phyloP scores from a whole-genome alignment of 139 green algal species.

The Auxenochlorella pyrenoidosa region DNA sequence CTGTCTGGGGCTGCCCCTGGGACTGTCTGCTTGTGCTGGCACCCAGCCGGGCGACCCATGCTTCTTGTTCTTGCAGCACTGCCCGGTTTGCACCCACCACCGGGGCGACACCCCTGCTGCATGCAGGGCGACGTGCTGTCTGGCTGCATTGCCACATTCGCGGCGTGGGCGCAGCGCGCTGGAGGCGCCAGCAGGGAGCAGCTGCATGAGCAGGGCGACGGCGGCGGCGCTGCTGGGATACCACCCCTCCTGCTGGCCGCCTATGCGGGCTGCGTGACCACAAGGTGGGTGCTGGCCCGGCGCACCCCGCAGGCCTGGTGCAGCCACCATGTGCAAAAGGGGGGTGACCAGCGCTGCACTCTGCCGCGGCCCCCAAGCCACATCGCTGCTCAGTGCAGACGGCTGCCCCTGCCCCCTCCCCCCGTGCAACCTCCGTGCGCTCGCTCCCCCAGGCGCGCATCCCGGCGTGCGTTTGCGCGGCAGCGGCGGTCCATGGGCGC shows the following conservation, averaged over 20 bases:
- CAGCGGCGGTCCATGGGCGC: constrained; percentile 49
- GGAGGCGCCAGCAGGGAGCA: constrained; percentile 24
- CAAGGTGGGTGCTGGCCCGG: not conserved
- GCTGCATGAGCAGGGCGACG: not conserved
- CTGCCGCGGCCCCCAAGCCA: not conserved
- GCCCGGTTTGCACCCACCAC: not conserved
- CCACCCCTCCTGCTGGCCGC: constrained; percentile 49
- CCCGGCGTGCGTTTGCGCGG: constrained; percentile 30
- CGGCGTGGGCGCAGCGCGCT: constrained; percentile 50
- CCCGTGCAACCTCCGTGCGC: too few relatives aligned
- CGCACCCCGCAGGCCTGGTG: not conserved
- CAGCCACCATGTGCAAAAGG: too few relatives aligned
- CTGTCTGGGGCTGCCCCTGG: not conserved
- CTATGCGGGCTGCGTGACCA: constrained; percentile 48
- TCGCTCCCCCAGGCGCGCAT: not conserved
- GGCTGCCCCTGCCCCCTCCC: not conserved
- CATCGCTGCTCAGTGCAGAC: too few relatives aligned
- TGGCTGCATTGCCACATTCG: constrained; percentile 60
- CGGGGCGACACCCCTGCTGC: not conserved
- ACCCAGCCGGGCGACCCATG: not conserved
- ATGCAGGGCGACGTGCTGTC: constrained; percentile 70
- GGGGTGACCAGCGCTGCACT: too few relatives aligned
- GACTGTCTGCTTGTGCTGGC: not conserved
- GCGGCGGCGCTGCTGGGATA: not conserved
- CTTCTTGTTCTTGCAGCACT: not conserved